Evolutionary conservation across 2,329 filamentous ascomycete genomes (phyloP).

Genomic region (Chaetomium globosum): DNA sequence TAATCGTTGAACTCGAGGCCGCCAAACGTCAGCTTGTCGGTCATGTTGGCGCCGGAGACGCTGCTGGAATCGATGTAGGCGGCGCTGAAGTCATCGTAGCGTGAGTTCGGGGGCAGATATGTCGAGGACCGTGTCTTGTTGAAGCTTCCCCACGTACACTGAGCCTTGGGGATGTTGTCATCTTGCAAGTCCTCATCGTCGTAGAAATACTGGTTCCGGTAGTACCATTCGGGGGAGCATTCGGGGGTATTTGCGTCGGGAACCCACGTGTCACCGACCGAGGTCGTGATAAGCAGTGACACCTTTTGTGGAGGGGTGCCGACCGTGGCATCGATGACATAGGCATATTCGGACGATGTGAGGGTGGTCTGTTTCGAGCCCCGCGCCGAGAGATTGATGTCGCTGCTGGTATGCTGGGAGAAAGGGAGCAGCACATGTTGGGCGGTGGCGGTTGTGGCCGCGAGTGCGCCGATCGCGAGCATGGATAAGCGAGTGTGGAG

Average conservation of each 20-base stretch:
- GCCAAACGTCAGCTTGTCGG: conserved; percentile 38
- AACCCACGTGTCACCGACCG: conserved; percentile 39
- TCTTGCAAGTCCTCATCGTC: conserved; percentile 11
- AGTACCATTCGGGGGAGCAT: conserved; percentile 25
- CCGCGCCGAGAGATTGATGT: conserved; percentile 25
- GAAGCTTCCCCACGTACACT: conserved; percentile 38
- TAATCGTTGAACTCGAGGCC: conserved; percentile 37
- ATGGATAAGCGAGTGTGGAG: conserved; percentile 26
- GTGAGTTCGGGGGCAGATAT: conserved; percentile 27
- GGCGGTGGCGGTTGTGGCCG: conserved; percentile 21
- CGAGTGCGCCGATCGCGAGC: conserved; percentile 18
- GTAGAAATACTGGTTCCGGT: conserved; percentile 3
- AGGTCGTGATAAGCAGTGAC: conserved; percentile 37
- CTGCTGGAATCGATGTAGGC: conserved; percentile 25
- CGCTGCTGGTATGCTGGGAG: conserved; percentile 15
- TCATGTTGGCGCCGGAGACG: conserved; percentile 36
- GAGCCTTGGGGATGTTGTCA: not conserved
- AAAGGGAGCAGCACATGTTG: conserved; percentile 35
- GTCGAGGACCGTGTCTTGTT: conserved; percentile 36
- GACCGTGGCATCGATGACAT: conserved; percentile 37
- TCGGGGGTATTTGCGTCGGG: conserved; percentile 29
- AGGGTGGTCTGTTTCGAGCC: conserved; percentile 26
- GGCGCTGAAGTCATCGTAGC: conserved; percentile 25
- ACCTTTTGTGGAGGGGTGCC: conserved; percentile 40
- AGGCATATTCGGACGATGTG: conserved; percentile 31